These are phyloP conservation scores for Fusarium sp. DNA, from an alignment of 2,329 filamentous ascomycete species.

Conservation along the genomic window DNA sequence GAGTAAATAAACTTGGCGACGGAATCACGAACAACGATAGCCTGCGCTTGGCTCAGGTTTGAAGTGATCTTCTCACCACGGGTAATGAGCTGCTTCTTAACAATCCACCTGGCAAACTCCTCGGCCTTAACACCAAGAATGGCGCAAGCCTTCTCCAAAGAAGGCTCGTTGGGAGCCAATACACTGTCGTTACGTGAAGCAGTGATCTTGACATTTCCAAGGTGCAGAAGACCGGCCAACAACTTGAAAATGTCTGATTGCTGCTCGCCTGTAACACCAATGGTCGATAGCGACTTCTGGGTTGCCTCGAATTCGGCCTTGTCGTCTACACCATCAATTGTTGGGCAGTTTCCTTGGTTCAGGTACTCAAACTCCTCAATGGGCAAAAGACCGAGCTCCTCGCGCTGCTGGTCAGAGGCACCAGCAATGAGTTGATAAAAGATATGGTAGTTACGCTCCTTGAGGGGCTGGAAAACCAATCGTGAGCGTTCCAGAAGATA, in stretches of 20 bases:
- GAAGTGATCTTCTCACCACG: constrained; percentile 98
- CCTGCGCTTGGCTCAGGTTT: constrained; percentile 92
- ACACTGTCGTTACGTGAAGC: constrained; percentile 89
- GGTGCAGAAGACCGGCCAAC: constrained; percentile 88
- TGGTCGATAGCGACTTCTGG: constrained; percentile 84
- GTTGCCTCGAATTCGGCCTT: constrained; percentile 93
- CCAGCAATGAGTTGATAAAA: constrained; percentile 98
- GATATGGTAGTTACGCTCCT: constrained; percentile 98
- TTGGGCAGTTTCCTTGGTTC: constrained; percentile 91
- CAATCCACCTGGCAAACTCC: constrained; percentile 96
- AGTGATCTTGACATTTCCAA: constrained; percentile 96
- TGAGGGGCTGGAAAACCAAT: constrained; percentile 95
- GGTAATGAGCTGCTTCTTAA: constrained; percentile 98
- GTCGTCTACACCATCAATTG: constrained; percentile 95
- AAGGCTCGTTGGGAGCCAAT: constrained; percentile 81
- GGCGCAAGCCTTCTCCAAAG: constrained; percentile 81
- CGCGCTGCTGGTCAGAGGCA: constrained; percentile 83
- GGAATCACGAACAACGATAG: constrained; percentile 92
- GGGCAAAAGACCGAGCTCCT: constrained; percentile 81
- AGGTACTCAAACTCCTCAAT: constrained; percentile 95
- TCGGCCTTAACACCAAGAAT: constrained; percentile 88
- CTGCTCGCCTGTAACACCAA: constrained; percentile 79
- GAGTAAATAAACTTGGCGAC: constrained; percentile 99
- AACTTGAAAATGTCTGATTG: constrained; percentile 91
- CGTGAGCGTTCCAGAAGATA: constrained; percentile 95